Base-by-base conservation (phyloP, 768 basidiomycete species). In the Dacryopinax primogenitus region DNA sequence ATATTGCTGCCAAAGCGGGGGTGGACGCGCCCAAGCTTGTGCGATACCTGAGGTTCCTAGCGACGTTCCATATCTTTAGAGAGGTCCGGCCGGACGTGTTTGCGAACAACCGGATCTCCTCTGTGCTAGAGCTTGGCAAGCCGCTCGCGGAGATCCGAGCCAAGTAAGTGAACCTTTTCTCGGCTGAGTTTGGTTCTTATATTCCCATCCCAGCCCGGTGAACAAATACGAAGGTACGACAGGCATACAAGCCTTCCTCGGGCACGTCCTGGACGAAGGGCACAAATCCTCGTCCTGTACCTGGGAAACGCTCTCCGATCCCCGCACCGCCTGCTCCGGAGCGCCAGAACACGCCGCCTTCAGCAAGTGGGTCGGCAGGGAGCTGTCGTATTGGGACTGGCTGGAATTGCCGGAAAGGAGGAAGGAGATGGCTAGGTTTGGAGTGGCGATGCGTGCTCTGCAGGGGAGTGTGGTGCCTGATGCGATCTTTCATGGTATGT, bases 61-160 rank as follows among this genome's bases (percentile, higher is more conserved):
- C 88, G 12, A 88, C 88, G 0, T 87, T 89, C 71, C 88, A 90
- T 72, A 81, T 90, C 63, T 77, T 87, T 33, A 78, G 80, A 41
- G 90, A 92, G 73, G 77, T 82, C 1, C 77, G 80, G 11, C 88
- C 87, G 2, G 81, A 90, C 70, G 83, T 85, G 3, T 92, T 91
- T 69, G 78, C 86, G 7, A 79, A 83, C 63, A 91, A 86, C 69
- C 81, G 88, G 36, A 78, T 88, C 64, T 85, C 85, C 2, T 84
- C 84, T 9, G 74, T 85, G 13, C 74, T 90, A 3, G 87, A 90
- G 70, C 84, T 83, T 0, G 86, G 88, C 3, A 86, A 86, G 72
- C 72, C 75, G 2, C 75, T 83, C 33, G 72, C 77, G 9, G 78
- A 82, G 1, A 71, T 87, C 30, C 3, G 9, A 11, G 26, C 13